These are phyloP conservation scores for Sisymbrium altissimum DNA, from an alignment of 345 rosid species.

Conservation along the genomic window DNA sequence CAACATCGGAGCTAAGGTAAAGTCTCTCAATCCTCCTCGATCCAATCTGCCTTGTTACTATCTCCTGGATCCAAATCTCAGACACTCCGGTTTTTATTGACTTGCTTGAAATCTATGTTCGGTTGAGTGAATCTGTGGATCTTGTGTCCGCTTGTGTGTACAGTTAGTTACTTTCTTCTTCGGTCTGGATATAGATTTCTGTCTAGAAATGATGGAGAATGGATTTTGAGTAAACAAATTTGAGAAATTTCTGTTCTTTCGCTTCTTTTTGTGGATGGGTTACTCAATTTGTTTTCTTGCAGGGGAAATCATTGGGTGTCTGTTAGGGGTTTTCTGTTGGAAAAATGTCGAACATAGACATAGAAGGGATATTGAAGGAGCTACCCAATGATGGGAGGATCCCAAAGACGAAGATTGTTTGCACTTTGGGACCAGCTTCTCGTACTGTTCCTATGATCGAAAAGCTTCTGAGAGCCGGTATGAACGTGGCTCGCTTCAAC, in stretches of 20 bases:
- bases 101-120: conserved; percentile 6
- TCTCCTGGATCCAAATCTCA: conserved; percentile 15
- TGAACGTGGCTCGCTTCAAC: conserved; percentile 98
- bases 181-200: not conserved
- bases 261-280: not conserved
- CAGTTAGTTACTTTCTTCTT: not conserved
- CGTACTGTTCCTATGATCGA: conserved; percentile 76
- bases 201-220: not conserved
- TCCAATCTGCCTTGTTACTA: not conserved
- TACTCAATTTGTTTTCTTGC: not conserved
- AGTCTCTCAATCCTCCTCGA: not conserved
- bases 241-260: not conserved
- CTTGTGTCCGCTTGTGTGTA: not conserved
- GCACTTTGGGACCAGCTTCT: conserved; percentile 95
- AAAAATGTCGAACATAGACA: conserved; percentile 82
- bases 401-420: conserved; percentile 85
- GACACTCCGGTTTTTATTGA: not conserved
- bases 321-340: not conserved
- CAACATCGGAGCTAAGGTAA: conserved; percentile 12
- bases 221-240: not conserved
- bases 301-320: not conserved
- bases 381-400: conserved; percentile 55
- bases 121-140: not conserved
- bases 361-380: conserved; percentile 70
- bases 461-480: conserved; percentile 88